phyloP scores from a whole-genome alignment of 305 asterid genomes.

The Fraxinus latifolia region DNA sequence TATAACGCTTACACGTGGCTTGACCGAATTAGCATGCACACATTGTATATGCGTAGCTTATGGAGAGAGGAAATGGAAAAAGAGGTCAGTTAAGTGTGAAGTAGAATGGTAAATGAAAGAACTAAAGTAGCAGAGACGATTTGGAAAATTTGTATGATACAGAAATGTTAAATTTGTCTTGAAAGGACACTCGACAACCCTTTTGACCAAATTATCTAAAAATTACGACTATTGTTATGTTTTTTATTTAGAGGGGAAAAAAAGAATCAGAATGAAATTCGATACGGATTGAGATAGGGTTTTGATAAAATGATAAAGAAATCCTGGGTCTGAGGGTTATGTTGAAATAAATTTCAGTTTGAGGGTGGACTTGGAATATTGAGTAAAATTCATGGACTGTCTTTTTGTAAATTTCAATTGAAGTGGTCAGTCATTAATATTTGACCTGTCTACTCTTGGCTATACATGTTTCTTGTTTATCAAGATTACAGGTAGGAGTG shows the following conservation, averaged over 20 bases:
- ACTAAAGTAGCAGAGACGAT: not conserved
- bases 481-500: too few species aligned
- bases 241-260: not conserved
- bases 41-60: too few species aligned
- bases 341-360: too few species aligned
- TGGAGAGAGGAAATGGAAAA: too few species aligned
- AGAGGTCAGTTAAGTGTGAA: not conserved
- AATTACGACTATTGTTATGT: not conserved
- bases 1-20: too few species aligned
- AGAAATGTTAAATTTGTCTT: too few species aligned
- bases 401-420: too few species aligned
- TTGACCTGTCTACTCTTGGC: too few species aligned
- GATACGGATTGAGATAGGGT: not conserved
- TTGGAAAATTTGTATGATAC: not conserved
- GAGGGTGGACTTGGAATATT: too few species aligned
- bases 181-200: not conserved
- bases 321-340: not conserved
- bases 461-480: too few species aligned
- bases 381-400: not conserved
- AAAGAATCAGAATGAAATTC: not conserved
- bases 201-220: not conserved
- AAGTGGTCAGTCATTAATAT: too few species aligned
- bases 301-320: not conserved
- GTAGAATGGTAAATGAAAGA: not conserved
- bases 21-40: too few species aligned